These are phyloP conservation scores for Pseudohalonectria lignicola DNA, from an alignment of 2,329 filamentous ascomycete genomes.

Conservation along the genomic window DNA sequence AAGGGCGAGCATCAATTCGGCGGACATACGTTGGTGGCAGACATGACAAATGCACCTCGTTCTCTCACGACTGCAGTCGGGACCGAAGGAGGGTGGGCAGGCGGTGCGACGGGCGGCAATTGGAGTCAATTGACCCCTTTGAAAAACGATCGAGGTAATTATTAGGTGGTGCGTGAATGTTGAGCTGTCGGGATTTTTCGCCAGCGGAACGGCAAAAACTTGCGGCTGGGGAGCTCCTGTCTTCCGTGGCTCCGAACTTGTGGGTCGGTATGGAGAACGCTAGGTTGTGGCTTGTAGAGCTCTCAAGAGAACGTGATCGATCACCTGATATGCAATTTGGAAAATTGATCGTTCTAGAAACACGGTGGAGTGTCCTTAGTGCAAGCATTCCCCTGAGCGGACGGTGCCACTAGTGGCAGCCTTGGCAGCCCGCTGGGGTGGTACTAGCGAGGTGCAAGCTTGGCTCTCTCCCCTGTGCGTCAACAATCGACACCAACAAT, in stretches of 20 bases:
- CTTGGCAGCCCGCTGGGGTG: too few relatives aligned
- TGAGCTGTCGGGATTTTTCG: conserved; percentile 5
- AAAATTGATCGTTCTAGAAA: too few relatives aligned
- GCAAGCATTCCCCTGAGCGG: too few relatives aligned
- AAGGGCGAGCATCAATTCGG: too few relatives aligned
- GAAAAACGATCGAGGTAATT: conserved; percentile 2
- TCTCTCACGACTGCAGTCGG: conserved; percentile 28
- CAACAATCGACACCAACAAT: too few relatives aligned
- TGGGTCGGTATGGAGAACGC: neutral
- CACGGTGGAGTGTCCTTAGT: too few relatives aligned
- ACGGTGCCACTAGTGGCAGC: too few relatives aligned
- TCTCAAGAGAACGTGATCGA: neutral
- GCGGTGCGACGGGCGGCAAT: conserved; percentile 11
- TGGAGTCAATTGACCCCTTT: conserved; percentile 10
- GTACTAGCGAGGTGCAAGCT: too few relatives aligned
- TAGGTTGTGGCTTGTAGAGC: neutral
- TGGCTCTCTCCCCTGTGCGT: too few relatives aligned
- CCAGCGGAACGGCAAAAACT: conserved; percentile 2
- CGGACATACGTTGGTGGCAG: conserved; percentile 50
- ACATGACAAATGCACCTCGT: conserved; percentile 40
- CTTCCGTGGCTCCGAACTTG: neutral
- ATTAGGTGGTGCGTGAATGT: neutral
- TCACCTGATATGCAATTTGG: too few relatives aligned
- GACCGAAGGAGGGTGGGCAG: conserved; percentile 22
- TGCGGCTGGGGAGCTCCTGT: conserved; percentile 1